These are phyloP conservation scores for Cunninghamia lanceolata DNA, from an alignment of 75 land plant species.

Conservation along the genomic window DNA sequence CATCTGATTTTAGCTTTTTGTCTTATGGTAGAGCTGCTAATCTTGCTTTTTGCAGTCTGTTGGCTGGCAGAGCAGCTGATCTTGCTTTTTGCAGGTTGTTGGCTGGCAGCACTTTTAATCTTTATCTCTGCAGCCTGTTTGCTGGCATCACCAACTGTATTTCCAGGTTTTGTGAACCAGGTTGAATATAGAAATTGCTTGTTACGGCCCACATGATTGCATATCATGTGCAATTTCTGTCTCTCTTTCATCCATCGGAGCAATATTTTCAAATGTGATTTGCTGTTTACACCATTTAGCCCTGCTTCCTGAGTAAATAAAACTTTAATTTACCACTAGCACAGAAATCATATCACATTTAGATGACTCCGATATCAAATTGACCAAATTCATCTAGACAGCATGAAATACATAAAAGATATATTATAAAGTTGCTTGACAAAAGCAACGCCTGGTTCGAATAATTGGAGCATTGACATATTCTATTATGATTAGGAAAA, in stretches of 20 bases:
- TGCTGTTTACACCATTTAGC: constrained; percentile 63
- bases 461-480: background rate
- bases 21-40: background rate
- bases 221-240: constrained; percentile 52
- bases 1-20: background rate
- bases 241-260: constrained; percentile 83
- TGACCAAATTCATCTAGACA: background rate
- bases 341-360: background rate
- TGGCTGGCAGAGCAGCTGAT: background rate
- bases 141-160: background rate
- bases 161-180: constrained; percentile 54
- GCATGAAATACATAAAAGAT: background rate
- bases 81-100: background rate
- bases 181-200: constrained; percentile 69
- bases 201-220: constrained; percentile 68
- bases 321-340: background rate
- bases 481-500: background rate
- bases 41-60: background rate
- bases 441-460: background rate
- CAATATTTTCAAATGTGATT: constrained; percentile 78
- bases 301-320: constrained; percentile 47
- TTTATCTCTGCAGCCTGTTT: background rate
- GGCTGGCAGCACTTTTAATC: background rate
- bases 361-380: background rate
- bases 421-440: background rate